These are phyloP conservation scores for Tylopilus sp. DNA, from an alignment of 1,284 basidiomycete genomes.

Conservation along the genomic window DNA sequence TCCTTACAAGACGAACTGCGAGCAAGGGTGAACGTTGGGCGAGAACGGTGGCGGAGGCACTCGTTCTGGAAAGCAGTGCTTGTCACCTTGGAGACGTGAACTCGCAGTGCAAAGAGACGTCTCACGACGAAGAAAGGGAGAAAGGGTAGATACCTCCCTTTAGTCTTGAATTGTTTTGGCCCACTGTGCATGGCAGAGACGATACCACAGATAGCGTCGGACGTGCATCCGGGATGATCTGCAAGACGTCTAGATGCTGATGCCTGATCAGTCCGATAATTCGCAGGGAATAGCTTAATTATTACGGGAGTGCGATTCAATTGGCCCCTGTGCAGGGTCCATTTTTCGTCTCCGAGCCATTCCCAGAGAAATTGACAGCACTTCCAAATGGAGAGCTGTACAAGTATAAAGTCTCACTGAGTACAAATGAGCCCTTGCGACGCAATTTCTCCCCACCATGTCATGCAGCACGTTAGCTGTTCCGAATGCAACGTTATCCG, in stretches of 20 bases:
- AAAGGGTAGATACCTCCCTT: too few species aligned
- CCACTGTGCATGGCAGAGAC: background rate
- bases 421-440: background rate
- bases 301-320: background rate
- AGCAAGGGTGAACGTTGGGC: too few species aligned
- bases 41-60: too few species aligned
- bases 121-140: background rate
- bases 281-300: background rate
- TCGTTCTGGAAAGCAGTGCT: too few species aligned
- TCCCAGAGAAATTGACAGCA: background rate
- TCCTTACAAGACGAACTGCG: background rate
- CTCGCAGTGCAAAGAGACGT: background rate
- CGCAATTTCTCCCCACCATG: background rate
- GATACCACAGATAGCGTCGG: background rate
- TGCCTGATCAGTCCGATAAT: background rate
- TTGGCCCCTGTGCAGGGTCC: background rate
- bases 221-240: background rate
- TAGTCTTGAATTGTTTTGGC: background rate
- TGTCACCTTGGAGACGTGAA: too few species aligned
- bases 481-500: background rate
- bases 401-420: background rate
- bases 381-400: background rate
- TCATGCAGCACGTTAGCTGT: background rate
- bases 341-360: background rate
- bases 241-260: background rate